Percentiles rank a stretch among this genome's conserved stretches.
phyloP scores from a whole-genome alignment of 2,329 filamentous ascomycete species.

The Botryosphaeria dothidea region DNA sequence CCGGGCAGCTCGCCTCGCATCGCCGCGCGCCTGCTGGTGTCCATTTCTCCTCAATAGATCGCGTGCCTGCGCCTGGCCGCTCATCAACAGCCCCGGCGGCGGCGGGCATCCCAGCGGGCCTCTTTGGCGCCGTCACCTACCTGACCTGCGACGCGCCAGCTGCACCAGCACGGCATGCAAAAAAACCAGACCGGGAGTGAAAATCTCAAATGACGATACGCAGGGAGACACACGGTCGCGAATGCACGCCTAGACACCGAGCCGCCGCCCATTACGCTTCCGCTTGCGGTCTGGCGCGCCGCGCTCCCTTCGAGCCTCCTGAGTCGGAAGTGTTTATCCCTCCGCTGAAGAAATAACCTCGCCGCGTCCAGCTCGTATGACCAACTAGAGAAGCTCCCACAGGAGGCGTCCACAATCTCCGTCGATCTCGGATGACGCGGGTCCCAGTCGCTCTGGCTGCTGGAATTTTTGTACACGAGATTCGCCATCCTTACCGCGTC shows the following conservation, averaged over 20 bases:
- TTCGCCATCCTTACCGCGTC: constrained; percentile 10
- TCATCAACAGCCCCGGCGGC: no score
- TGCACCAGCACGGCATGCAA: constrained; percentile 9
- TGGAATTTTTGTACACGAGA: constrained; percentile 16
- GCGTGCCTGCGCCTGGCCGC: constrained; percentile 1
- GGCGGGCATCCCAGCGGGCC: neutral
- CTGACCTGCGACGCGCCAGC: constrained; percentile 8
- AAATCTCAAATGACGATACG: constrained; percentile 16
- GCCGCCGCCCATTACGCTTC: constrained; percentile 9
- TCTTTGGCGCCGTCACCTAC: neutral
- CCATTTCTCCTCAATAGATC: neutral
- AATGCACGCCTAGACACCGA: constrained; percentile 8
- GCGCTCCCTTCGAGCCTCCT: constrained; percentile 8
- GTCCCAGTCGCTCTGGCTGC: neutral
- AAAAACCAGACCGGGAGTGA: no score
- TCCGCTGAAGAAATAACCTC: constrained; percentile 3
- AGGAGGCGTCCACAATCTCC: constrained; percentile 18
- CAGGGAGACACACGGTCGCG: constrained; percentile 14
- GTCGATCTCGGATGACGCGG: constrained; percentile 19
- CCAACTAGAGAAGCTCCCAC: neutral
- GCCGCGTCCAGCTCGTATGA: constrained; percentile 13
- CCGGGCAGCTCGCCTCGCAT: constrained; percentile 11
- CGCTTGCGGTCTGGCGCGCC: constrained; percentile 12
- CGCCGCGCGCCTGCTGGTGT: neutral
- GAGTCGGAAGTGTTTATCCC: constrained; percentile 11